phyloP scores from a whole-genome alignment of 441 rosid species.

The Croton setiger region DNA sequence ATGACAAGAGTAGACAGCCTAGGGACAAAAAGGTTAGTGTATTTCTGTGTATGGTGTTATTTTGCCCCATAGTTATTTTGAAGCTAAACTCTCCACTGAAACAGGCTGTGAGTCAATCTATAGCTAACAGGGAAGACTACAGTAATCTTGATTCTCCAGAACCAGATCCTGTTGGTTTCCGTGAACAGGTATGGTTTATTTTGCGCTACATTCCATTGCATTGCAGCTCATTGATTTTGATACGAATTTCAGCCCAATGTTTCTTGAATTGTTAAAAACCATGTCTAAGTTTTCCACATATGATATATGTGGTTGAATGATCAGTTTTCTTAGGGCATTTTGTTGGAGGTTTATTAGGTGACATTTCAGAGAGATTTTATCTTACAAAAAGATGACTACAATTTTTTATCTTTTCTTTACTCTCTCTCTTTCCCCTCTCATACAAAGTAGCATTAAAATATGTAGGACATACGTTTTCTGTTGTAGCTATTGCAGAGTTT shows the following conservation, averaged over 20 bases:
- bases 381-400: background rate
- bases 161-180: slow-evolving; percentile 80
- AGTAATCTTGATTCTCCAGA: slow-evolving; percentile 49
- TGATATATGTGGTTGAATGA: background rate
- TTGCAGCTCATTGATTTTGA: background rate
- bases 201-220: background rate
- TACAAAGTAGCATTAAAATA: background rate
- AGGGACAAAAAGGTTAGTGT: slow-evolving; percentile 68
- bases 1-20: slow-evolving; percentile 58
- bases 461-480: no score
- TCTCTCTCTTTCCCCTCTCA: background rate
- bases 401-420: background rate
- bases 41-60: background rate
- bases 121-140: slow-evolving; percentile 54
- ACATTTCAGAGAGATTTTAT: background rate
- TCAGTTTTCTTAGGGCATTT: no score
- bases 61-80: slow-evolving; percentile 7
- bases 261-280: background rate
- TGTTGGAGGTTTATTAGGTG: no score
- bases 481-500: background rate
- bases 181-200: slow-evolving; percentile 53
- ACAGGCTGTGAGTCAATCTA: slow-evolving; percentile 48
- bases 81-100: slow-evolving; percentile 24
- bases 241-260: background rate
- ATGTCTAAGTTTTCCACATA: no score